Conservation (phyloP, 1,284 basidiomycete species). For the Heliocybe sulcata region DNA sequence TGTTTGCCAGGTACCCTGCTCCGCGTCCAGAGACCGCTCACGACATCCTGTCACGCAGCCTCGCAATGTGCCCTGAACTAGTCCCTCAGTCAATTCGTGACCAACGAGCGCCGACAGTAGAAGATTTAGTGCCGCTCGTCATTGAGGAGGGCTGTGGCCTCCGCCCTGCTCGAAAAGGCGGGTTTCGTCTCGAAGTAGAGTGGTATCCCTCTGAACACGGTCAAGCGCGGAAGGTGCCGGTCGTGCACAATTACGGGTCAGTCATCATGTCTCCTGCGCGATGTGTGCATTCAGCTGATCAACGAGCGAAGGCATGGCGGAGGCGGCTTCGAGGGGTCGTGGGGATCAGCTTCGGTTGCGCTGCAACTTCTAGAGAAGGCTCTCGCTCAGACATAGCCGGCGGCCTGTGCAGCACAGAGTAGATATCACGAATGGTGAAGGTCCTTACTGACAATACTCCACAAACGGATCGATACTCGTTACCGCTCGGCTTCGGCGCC, state of each 20-base stretch:
- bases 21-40: constrained; percentile 54
- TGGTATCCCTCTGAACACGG: constrained; percentile 14
- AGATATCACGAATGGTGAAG: too few relatives aligned
- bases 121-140: constrained; percentile 56
- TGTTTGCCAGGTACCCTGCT: constrained; percentile 36
- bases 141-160: constrained; percentile 62
- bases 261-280: constrained; percentile 11
- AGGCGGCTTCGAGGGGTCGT: constrained; percentile 37
- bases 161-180: constrained; percentile 38
- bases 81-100: constrained; percentile 49
- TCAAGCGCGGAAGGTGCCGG: constrained; percentile 20
- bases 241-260: constrained; percentile 42
- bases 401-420: too few relatives aligned
- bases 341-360: constrained; percentile 38
- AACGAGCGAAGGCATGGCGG: constrained; percentile 30
- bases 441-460: background rate
- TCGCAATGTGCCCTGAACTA: constrained; percentile 61
- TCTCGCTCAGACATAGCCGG: too few relatives aligned
- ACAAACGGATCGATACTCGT: background rate
- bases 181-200: constrained; percentile 33
- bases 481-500: constrained; percentile 17
- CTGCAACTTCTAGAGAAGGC: constrained; percentile 34
- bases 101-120: constrained; percentile 41
- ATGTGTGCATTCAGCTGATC: constrained; percentile 10
- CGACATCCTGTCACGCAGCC: constrained; percentile 49